A percentile compares a stretch with the other conserved stretches of the same genome.
phyloP scores from a whole-genome alignment of 2,329 filamentous ascomycete species.

The Trichoderma koningiopsis region DNA sequence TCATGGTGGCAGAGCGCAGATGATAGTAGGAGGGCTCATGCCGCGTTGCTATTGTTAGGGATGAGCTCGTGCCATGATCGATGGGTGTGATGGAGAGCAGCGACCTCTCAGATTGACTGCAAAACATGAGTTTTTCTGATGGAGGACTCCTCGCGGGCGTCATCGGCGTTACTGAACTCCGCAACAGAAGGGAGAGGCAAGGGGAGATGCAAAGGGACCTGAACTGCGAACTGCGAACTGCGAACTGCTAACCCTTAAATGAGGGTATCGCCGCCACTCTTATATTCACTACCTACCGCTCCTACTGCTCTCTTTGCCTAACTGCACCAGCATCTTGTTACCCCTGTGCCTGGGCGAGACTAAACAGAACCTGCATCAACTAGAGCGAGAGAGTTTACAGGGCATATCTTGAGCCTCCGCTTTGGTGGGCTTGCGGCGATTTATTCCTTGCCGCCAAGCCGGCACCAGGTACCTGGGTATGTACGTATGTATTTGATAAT shows the following conservation, averaged over 20 bases:
- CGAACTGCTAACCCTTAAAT: no score
- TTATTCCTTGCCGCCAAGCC: not conserved
- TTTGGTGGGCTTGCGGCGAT: not conserved
- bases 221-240: not conserved
- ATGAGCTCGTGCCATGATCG: not conserved
- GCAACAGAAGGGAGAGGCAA: not conserved
- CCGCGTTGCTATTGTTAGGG: not conserved
- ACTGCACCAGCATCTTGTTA: not conserved
- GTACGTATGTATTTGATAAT: not conserved
- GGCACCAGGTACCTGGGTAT: not conserved
- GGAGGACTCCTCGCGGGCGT: not conserved
- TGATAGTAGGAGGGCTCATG: not conserved
- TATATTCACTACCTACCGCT: not conserved
- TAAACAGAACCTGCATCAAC: not conserved
- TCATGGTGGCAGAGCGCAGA: not conserved
- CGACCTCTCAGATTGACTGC: not conserved
- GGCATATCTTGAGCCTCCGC: not conserved
- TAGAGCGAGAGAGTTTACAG: not conserved
- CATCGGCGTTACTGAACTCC: not conserved
- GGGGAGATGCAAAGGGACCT: slow-evolving; percentile 3
- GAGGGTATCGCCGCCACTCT: not conserved
- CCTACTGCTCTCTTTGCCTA: not conserved
- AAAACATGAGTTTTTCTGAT: not conserved
- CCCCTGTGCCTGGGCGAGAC: not conserved
- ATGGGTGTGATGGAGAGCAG: not conserved